phyloP scores from a whole-genome alignment of 352 stramenopile genomes.

The Phytophthora ohioensis region DNA sequence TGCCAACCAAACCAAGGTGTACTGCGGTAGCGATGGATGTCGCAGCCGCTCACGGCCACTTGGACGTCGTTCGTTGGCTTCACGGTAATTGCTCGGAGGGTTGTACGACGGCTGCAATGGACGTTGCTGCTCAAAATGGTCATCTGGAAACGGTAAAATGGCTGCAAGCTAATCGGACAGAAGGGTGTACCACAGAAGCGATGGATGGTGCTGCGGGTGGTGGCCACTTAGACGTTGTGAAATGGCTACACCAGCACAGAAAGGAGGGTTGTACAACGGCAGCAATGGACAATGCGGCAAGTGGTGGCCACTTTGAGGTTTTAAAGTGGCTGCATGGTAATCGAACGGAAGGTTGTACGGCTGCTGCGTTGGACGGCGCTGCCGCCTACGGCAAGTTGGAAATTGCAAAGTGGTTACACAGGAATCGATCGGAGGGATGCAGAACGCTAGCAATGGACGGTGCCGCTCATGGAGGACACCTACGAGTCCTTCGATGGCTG shows the following conservation, averaged over 20 bases:
- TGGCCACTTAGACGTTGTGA: constrained; percentile 16
- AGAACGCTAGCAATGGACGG: constrained; percentile 15
- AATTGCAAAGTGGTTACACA: constrained; percentile 16
- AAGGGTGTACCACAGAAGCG: constrained; percentile 7
- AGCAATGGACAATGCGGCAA: constrained; percentile 2
- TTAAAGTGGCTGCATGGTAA: constrained; percentile 24
- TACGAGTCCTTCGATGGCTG: constrained; percentile 19
- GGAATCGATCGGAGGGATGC: constrained; percentile 12
- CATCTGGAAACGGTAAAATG: constrained; percentile 24
- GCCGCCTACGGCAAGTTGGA: constrained; percentile 15
- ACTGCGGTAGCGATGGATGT: constrained; percentile 18
- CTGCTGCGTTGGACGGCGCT: constrained; percentile 13
- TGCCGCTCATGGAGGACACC: constrained; percentile 6
- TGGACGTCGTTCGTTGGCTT: constrained; percentile 22
- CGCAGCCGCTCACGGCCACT: constrained; percentile 17
- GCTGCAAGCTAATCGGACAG: constrained; percentile 16
- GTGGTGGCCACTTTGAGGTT: constrained; percentile 3
- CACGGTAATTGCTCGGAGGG: constrained; percentile 8
- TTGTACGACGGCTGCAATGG: constrained; percentile 17
- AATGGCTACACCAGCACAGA: constrained; percentile 20
- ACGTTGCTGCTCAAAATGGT: constrained; percentile 17
- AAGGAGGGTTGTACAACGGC: constrained; percentile 14
- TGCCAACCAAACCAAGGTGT: not conserved
- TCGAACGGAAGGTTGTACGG: constrained; percentile 15
- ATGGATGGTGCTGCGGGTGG: constrained; percentile 23